Percentiles rank a stretch among this genome's conserved stretches.
Conservation (phyloP, 2,329 filamentous ascomycete species). For the Sporothrix mexicana region DNA sequence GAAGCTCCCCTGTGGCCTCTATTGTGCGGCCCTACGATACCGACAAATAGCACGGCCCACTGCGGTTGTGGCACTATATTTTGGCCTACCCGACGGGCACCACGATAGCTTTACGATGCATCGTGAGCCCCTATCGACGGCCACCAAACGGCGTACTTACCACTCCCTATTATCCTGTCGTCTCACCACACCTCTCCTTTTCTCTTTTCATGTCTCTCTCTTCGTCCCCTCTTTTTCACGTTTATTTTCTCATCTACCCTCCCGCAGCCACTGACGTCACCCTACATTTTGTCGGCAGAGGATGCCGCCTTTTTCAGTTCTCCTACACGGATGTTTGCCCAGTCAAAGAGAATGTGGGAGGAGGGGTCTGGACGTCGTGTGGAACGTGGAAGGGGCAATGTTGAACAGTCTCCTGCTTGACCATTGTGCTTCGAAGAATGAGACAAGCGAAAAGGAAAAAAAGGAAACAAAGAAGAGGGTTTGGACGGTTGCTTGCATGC, state of each 20-base stretch:
- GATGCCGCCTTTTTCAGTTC: not conserved
- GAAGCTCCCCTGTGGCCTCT: not conserved
- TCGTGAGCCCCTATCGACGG: too few relatives aligned
- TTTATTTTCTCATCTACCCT: not conserved
- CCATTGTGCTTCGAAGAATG: too few relatives aligned
- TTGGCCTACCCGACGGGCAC: not conserved
- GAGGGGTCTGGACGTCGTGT: slow-evolving; percentile 4
- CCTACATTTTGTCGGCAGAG: not conserved
- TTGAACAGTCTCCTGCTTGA: not conserved
- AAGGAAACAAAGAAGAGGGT: not conserved
- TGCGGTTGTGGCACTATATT: slow-evolving; percentile 2
- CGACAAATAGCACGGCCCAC: not conserved
- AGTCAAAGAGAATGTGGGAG: not conserved
- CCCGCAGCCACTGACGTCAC: not conserved
- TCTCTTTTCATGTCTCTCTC: not conserved
- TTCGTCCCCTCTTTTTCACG: not conserved
- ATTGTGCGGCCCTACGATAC: not conserved
- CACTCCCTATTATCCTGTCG: too few relatives aligned
- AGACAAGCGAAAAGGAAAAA: not conserved
- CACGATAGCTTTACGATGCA: not conserved
- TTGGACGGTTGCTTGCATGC: not conserved
- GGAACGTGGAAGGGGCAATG: not conserved
- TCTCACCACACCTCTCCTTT: not conserved
- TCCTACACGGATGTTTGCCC: not conserved
- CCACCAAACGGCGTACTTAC: too few relatives aligned